Percentiles rank a stretch among this genome's conserved stretches.
These are phyloP conservation scores for Aureobasidium lini DNA, from an alignment of 2,329 filamentous ascomycete genomes.

Conservation along the genomic window DNA sequence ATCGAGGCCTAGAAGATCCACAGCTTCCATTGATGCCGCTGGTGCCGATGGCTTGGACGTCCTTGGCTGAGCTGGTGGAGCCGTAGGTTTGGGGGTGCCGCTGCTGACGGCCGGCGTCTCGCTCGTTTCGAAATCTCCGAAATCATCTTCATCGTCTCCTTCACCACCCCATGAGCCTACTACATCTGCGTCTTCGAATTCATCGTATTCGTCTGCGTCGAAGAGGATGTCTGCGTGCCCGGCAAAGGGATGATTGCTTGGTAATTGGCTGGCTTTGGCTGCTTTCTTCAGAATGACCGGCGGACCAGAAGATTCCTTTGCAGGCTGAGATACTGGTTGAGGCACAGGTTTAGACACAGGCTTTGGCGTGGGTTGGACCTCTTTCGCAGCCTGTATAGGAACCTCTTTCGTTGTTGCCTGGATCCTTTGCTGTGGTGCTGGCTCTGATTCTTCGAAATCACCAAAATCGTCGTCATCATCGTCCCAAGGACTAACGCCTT, in stretches of 20 bases:
- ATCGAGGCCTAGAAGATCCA: slow-evolving; percentile 25
- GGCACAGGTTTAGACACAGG: not conserved
- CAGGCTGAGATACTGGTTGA: not conserved
- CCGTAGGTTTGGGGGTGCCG: not conserved
- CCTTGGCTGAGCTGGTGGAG: not conserved
- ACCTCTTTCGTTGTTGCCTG: not conserved
- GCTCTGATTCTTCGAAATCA: slow-evolving; percentile 24
- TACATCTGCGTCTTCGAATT: slow-evolving; percentile 15
- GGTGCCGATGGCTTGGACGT: not conserved
- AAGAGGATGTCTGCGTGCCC: slow-evolving; percentile 14
- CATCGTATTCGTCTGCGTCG: slow-evolving; percentile 22
- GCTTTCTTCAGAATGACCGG: not conserved
- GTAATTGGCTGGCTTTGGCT: slow-evolving; percentile 1
- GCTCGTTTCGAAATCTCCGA: slow-evolving; percentile 26
- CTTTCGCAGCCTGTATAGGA: not conserved
- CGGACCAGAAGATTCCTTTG: not conserved
- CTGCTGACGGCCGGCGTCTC: not conserved
- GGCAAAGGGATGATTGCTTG: slow-evolving; percentile 7
- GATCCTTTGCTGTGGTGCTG: not conserved
- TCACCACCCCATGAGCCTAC: slow-evolving; percentile 17
- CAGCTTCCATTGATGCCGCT: not conserved
- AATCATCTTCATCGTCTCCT: slow-evolving; percentile 26
- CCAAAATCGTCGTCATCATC: slow-evolving; percentile 27
- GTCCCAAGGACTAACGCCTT: slow-evolving; percentile 23
- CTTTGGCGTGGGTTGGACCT: not conserved